Evolutionary conservation across 345 rosid genomes (phyloP).

Genomic region (Passiflora organensis): DNA sequence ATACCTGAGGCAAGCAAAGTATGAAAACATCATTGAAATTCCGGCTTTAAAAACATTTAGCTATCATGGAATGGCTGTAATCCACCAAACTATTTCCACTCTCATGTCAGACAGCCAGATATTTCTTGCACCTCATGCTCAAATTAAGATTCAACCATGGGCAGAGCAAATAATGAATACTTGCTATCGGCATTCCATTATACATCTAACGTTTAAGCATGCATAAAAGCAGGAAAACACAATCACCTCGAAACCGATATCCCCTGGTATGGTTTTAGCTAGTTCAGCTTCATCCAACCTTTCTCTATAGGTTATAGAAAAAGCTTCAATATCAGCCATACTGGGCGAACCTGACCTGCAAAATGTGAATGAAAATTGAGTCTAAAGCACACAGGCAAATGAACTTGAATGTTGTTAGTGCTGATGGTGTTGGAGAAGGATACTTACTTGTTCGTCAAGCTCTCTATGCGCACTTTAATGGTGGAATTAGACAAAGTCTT

Average conservation of each 20-base stretch:
- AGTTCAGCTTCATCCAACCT: conserved; percentile 65
- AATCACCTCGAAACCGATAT: conserved; percentile 62
- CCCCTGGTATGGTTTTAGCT: conserved; percentile 57
- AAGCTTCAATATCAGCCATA: conserved; percentile 78
- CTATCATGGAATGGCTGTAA: conserved; percentile 3
- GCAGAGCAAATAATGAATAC: neutral
- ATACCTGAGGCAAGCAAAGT: conserved; percentile 46
- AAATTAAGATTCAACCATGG: neutral
- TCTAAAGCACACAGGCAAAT: conserved; percentile 1
- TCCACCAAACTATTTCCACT: conserved; percentile 6
- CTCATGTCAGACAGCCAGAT: no score
- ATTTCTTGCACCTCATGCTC: neutral
- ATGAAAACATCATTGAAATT: conserved; percentile 6
- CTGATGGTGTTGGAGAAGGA: no score
- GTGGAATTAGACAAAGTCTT: conserved; percentile 57
- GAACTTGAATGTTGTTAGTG: no score
- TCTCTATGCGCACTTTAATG: conserved; percentile 76
- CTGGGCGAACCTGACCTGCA: conserved; percentile 66
- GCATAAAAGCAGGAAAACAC: neutral
- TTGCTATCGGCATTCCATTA: neutral
- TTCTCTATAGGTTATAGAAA: conserved; percentile 51
- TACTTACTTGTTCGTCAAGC: conserved; percentile 60
- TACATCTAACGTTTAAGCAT: neutral
- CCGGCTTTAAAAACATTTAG: neutral
- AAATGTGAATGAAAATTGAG: conserved; percentile 14